Conservation (phyloP, 2,329 filamentous ascomycete genomes). For the Trichocomaceae sp. region DNA sequence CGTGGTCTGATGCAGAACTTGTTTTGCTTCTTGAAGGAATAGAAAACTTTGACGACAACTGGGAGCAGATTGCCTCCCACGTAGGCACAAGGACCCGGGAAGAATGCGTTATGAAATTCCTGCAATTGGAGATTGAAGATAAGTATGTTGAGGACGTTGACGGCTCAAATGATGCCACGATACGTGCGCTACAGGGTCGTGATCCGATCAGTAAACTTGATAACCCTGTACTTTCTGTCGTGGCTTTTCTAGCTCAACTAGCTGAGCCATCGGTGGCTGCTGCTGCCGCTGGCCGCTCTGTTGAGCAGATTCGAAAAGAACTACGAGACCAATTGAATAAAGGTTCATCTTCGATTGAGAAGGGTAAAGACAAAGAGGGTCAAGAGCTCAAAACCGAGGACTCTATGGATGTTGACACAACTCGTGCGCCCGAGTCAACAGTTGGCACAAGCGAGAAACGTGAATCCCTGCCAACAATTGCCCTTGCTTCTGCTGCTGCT, state of each 20-base stretch:
- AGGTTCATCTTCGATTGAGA: constrained; percentile 34
- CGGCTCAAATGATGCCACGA: constrained; percentile 52
- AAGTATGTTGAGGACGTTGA: constrained; percentile 83
- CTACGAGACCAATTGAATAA: constrained; percentile 73
- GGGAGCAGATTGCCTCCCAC: constrained; percentile 86
- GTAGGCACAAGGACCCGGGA: constrained; percentile 87
- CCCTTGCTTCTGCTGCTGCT: constrained; percentile 77
- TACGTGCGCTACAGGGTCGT: constrained; percentile 68
- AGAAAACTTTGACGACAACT: constrained; percentile 91
- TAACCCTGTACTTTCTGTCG: constrained; percentile 93
- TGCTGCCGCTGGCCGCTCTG: constrained; percentile 79
- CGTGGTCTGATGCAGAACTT: constrained; percentile 86
- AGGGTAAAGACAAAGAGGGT: constrained; percentile 46
- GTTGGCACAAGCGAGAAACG: constrained; percentile 43
- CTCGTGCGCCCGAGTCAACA: constrained; percentile 29
- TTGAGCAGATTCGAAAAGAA: constrained; percentile 75
- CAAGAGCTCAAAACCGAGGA: constrained; percentile 48
- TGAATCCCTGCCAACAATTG: constrained; percentile 59
- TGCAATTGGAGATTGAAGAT: constrained; percentile 95
- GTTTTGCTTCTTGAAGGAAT: constrained; percentile 84
- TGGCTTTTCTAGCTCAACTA: constrained; percentile 86
- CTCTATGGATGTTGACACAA: constrained; percentile 52
- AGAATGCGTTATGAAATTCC: constrained; percentile 93
- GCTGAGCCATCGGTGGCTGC: constrained; percentile 86
- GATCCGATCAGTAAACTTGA: constrained; percentile 88